These are phyloP conservation scores for Xylaria sp. DNA, from an alignment of 2,329 filamentous ascomycete genomes.

Conservation along the genomic window DNA sequence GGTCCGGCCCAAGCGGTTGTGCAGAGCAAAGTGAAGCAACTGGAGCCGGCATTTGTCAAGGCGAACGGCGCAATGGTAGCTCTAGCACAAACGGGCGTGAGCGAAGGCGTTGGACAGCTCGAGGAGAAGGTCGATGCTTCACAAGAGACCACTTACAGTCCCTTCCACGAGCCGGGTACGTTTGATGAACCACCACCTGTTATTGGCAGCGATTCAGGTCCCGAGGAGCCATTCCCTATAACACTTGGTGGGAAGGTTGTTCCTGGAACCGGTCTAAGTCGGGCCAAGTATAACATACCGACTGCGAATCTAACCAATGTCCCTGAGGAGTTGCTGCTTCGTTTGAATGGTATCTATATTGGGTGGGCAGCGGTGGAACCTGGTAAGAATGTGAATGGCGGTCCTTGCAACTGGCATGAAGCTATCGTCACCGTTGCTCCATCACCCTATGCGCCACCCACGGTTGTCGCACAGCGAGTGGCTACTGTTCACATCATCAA, in stretches of 20 bases:
- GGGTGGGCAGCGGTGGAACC: slow-evolving; percentile 53
- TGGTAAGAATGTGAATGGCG: slow-evolving; percentile 29
- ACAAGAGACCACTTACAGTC: slow-evolving; percentile 35
- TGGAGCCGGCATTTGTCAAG: slow-evolving; percentile 31
- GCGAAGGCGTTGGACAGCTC: slow-evolving; percentile 30
- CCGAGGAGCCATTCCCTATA: slow-evolving; percentile 49
- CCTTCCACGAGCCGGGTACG: slow-evolving; percentile 31
- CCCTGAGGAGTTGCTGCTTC: slow-evolving; percentile 46
- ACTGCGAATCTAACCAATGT: slow-evolving; percentile 51
- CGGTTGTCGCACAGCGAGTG: slow-evolving; percentile 45
- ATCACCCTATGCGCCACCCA: slow-evolving; percentile 40
- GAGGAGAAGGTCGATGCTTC: slow-evolving; percentile 35
- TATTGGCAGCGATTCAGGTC: slow-evolving; percentile 47
- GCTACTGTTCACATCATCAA: slow-evolving; percentile 51
- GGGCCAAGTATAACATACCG: slow-evolving; percentile 34
- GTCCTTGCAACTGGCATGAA: slow-evolving; percentile 50
- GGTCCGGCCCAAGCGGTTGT: slow-evolving; percentile 40
- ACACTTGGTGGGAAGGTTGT: slow-evolving; percentile 46
- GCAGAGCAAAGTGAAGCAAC: slow-evolving; percentile 34
- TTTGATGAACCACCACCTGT: slow-evolving; percentile 35
- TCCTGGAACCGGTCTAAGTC: slow-evolving; percentile 39
- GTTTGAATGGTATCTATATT: slow-evolving; percentile 58
- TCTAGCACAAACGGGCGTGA: slow-evolving; percentile 33
- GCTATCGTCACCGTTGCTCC: slow-evolving; percentile 54
- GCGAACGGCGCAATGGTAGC: slow-evolving; percentile 40